These are phyloP conservation scores for Forsythia viridissima DNA, from an alignment of 257 asterid species.

Conservation along the genomic window DNA sequence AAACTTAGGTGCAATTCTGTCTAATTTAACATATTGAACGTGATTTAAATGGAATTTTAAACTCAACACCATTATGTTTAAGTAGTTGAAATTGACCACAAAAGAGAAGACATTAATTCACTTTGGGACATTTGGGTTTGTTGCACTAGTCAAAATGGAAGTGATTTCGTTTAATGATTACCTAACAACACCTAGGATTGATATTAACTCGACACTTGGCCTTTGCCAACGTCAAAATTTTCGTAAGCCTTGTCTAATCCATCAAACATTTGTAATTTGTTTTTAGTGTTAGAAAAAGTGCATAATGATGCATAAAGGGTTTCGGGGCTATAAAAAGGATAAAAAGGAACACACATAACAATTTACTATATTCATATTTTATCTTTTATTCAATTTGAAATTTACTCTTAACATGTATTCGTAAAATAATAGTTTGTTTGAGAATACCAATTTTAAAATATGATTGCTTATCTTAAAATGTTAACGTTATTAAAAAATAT, in stretches of 20 bases:
- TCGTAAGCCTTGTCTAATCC: background rate
- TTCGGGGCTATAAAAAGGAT: background rate
- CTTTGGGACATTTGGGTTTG: background rate
- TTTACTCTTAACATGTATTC: too few species aligned
- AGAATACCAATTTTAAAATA: too few species aligned
- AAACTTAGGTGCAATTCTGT: background rate
- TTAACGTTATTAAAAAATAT: too few species aligned
- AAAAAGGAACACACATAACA: too few species aligned
- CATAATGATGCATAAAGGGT: background rate
- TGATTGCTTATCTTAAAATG: too few species aligned
- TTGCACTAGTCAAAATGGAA: background rate
- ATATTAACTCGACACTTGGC: background rate
- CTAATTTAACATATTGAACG: background rate
- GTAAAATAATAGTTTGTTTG: too few species aligned
- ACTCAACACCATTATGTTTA: constrained; percentile 8
- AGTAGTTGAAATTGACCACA: constrained; percentile 32
- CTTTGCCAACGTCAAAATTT: background rate
- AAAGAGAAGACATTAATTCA: background rate
- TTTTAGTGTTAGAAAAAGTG: background rate
- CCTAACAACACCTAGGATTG: background rate
- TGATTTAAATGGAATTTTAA: background rate
- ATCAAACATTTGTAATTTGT: background rate
- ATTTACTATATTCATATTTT: too few species aligned
- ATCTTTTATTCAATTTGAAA: too few species aligned
- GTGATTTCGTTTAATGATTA: background rate